phyloP scores from a whole-genome alignment of 2,329 filamentous ascomycete genomes.

The Trichoderma breve region DNA sequence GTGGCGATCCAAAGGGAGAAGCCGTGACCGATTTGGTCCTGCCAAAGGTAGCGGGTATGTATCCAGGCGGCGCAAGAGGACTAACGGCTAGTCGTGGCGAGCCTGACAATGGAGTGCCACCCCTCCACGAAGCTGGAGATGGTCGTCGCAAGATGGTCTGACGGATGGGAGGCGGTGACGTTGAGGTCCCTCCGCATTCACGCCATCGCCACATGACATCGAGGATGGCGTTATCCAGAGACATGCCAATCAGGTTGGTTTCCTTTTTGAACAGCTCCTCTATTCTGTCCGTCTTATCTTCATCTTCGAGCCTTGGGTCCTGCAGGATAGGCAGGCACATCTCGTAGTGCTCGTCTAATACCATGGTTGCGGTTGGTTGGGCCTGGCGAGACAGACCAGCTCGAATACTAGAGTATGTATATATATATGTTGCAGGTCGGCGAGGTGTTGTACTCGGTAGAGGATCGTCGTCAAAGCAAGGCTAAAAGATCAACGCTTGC shows the following conservation, averaged over 20 bases:
- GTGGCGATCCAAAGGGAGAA: conserved; percentile 90
- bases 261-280: conserved; percentile 81
- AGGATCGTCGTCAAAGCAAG: neutral
- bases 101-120: conserved; percentile 75
- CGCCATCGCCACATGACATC: conserved; percentile 87
- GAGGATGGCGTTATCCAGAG: conserved; percentile 85
- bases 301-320: conserved; percentile 79
- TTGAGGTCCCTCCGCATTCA: conserved; percentile 60
- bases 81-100: conserved; percentile 80
- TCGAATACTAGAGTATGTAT: neutral
- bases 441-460: neutral
- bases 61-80: conserved; percentile 80
- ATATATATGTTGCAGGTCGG: neutral
- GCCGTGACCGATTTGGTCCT: conserved; percentile 75
- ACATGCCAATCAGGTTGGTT: conserved; percentile 70
- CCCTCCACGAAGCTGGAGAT: conserved; percentile 91
- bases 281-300: conserved; percentile 90
- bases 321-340: conserved; percentile 85
- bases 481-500: neutral
- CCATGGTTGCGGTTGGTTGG: conserved; percentile 59
- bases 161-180: conserved; percentile 80
- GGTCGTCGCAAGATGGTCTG: conserved; percentile 86
- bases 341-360: conserved; percentile 90
- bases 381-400: conserved; percentile 8
- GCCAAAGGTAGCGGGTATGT: conserved; percentile 71